phyloP scores from a whole-genome alignment of 352 stramenopile genomes.

The Phytophthora sp. region DNA sequence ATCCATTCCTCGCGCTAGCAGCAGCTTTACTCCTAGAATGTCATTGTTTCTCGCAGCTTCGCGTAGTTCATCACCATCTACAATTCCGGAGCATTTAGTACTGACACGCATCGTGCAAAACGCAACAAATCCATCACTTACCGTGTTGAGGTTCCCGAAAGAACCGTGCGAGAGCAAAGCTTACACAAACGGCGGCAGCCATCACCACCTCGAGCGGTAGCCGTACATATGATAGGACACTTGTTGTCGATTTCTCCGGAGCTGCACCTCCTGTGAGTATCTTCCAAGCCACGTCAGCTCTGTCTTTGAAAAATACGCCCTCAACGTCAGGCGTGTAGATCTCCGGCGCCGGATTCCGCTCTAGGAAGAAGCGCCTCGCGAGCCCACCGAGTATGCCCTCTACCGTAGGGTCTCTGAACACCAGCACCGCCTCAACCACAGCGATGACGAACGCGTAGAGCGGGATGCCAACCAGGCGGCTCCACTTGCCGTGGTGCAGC shows the following conservation, averaged over 20 bases:
- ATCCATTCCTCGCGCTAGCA: constrained; percentile 67
- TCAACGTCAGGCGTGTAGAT: constrained; percentile 26
- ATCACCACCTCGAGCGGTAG: constrained; percentile 55
- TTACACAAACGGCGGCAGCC: constrained; percentile 50
- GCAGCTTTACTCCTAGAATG: constrained; percentile 54
- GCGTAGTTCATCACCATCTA: constrained; percentile 80
- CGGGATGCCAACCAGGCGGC: constrained; percentile 69
- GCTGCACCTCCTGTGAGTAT: constrained; percentile 10
- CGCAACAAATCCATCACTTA: constrained; percentile 23
- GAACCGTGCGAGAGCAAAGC: constrained; percentile 69
- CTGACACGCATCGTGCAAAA: no score
- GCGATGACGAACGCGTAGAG: constrained; percentile 65
- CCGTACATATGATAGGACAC: constrained; percentile 33
- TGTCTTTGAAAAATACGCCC: constrained; percentile 9
- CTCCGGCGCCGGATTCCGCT: constrained; percentile 30
- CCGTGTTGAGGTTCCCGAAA: constrained; percentile 74
- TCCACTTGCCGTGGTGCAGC: constrained; percentile 47
- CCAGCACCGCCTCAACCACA: constrained; percentile 52
- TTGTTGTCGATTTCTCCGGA: neutral
- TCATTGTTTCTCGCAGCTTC: constrained; percentile 82
- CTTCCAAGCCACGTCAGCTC: constrained; percentile 20
- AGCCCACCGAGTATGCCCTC: constrained; percentile 28
- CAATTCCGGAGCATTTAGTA: no score
- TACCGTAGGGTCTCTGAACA: constrained; percentile 51
- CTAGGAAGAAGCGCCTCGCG: constrained; percentile 40